Evolutionary conservation across 1,284 basidiomycete genomes (phyloP).

Genomic region (Malassezia vespertilionis): DNA sequence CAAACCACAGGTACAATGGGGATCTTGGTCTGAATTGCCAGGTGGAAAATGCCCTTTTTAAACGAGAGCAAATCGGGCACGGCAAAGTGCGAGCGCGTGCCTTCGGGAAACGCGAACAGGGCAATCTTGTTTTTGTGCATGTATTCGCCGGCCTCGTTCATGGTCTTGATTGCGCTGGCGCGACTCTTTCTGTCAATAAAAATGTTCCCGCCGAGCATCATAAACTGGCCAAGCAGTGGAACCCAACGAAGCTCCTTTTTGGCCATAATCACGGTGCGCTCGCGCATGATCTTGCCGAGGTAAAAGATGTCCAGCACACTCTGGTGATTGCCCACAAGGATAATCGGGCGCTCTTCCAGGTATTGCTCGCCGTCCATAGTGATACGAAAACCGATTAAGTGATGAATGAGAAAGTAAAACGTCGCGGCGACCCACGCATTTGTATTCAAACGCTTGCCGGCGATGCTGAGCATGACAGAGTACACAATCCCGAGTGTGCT

Average conservation of each 20-base stretch:
- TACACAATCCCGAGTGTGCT: conserved; percentile 67
- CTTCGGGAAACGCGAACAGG: conserved; percentile 47
- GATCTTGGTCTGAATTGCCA: conserved; percentile 71
- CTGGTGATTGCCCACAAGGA: conserved; percentile 86
- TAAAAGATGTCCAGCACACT: conserved; percentile 49
- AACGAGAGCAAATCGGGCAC: conserved; percentile 57
- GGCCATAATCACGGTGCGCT: conserved; percentile 73
- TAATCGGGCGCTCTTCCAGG: conserved; percentile 57
- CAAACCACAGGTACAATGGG: conserved; percentile 75
- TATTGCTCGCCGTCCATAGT: conserved; percentile 77
- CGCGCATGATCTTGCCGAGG: conserved; percentile 77
- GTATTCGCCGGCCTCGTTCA: conserved; percentile 65
- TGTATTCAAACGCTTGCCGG: conserved; percentile 63
- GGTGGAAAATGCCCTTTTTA: conserved; percentile 97
- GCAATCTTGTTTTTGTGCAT: conserved; percentile 68
- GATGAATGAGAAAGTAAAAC: conserved; percentile 66
- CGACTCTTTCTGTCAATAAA: conserved; percentile 83
- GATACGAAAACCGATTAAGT: conserved; percentile 61
- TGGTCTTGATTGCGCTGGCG: conserved; percentile 61
- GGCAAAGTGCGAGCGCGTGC: conserved; percentile 50
- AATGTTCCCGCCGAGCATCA: conserved; percentile 80
- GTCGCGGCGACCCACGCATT: conserved; percentile 73
- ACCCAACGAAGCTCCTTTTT: conserved; percentile 81
- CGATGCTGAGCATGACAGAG: conserved; percentile 59
- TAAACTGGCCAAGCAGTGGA: conserved; percentile 79